These are phyloP conservation scores for Fraxinus baroniana DNA, from an alignment of 305 asterid genomes.

Conservation along the genomic window DNA sequence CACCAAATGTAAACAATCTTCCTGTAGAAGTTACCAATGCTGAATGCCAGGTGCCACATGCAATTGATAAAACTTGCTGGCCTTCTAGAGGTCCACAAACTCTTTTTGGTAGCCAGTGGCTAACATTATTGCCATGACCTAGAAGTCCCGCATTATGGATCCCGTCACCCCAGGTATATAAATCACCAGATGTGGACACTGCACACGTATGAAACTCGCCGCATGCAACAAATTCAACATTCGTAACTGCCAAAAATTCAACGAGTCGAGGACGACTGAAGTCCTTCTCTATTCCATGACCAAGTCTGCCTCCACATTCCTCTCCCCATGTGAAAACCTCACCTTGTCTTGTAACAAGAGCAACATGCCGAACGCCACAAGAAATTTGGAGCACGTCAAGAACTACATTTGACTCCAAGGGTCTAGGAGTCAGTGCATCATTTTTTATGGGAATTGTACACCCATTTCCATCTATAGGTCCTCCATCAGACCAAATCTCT, in stretches of 20 bases:
- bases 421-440: conserved; percentile 70
- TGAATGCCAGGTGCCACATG: conserved; percentile 94
- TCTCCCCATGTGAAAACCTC: conserved; percentile 97
- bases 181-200: conserved; percentile 67
- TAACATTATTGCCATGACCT: conserved; percentile 77
- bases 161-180: conserved; percentile 96
- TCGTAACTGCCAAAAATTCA: conserved; percentile 64
- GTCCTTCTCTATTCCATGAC: conserved; percentile 83
- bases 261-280: conserved; percentile 67
- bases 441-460: conserved; percentile 47
- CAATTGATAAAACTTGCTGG: conserved; percentile 70
- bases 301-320: conserved; percentile 85
- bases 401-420: conserved; percentile 73
- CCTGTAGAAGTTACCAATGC: conserved; percentile 68
- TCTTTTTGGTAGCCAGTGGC: conserved; percentile 93
- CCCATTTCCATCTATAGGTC: conserved; percentile 54
- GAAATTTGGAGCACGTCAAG: conserved; percentile 83
- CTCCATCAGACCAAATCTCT: conserved; percentile 79
- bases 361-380: conserved; percentile 79
- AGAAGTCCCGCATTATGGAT: conserved; percentile 75
- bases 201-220: conserved; percentile 92
- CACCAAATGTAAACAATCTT: conserved; percentile 77
- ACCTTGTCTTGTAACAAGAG: conserved; percentile 87
- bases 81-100: conserved; percentile 76
- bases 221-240: conserved; percentile 70